Evolutionary conservation across 202 grass and related monocot genomes (phyloP), one percentile per base, ranked within the genome.

Genomic region (Eragrostis tef): DNA sequence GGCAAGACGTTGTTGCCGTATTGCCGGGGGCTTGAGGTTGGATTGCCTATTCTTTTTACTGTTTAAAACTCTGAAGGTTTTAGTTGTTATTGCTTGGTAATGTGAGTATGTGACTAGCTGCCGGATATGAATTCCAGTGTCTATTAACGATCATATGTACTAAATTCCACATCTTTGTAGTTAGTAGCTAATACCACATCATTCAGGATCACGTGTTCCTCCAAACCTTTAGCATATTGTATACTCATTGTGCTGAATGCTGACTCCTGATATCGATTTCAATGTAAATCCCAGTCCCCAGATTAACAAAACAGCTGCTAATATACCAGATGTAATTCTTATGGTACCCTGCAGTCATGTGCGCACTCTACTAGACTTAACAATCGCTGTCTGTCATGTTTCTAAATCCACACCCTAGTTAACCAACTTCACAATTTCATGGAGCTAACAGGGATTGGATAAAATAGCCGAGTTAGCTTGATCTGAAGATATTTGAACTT

Each of bases 21-120:
- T 85, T 99, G 96, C 81, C 88, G 85, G 68, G 96, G 96, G 46
- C 79, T 99, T 15, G 90, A 99, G 96, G 96, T 99, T 86, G 39
- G 75, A 78, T 73, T 80, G 85, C 52, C 54, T 71, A 61, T 77
- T 43, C 22, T 63, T 6, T 5, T 56, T 64, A 56, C 65, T 43
- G 13, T 9, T 2, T 31, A 0, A 52, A 59, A 64, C 34, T 70
- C 45, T 53, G 15, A 41, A 39, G 44, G 70, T 85, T 49, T 19
- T 46, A 39, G 14, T 22, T 70, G 0, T 16, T 79, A 44, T 61
- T 73, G 10, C 66, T 43, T 52, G 17, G 19, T 1, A n/a, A n/a
- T n/a, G n/a, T n/a, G n/a, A n/a, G n/a, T 22, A 31, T 24, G 15
- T 54, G 45, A 11, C 17, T 17, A 14, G 29, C 19, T 36, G 31